phyloP scores from a whole-genome alignment of 2,329 filamentous ascomycete genomes.

The Plenodomus lindquistii region DNA sequence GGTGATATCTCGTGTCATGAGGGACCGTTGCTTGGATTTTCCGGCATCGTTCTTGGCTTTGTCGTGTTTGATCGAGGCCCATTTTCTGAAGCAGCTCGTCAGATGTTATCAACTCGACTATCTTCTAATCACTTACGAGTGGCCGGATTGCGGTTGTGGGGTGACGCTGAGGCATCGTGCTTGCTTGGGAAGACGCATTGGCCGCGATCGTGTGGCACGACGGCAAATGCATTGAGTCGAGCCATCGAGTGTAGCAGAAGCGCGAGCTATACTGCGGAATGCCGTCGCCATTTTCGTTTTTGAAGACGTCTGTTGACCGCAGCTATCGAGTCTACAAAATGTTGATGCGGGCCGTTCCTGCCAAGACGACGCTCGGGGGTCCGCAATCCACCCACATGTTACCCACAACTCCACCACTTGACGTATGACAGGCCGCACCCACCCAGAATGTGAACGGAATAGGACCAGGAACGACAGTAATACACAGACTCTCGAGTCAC shows the following conservation, averaged over 20 bases:
- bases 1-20: constrained; percentile 72
- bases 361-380: constrained; percentile 28
- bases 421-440: constrained; percentile 17
- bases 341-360: constrained; percentile 19
- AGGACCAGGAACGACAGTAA: neutral
- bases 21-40: constrained; percentile 72
- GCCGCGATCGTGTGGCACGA: constrained; percentile 9
- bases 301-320: neutral
- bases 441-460: constrained; percentile 18
- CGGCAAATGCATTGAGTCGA: constrained; percentile 25
- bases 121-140: constrained; percentile 30
- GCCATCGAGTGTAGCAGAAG: constrained; percentile 12
- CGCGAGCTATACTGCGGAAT: constrained; percentile 22
- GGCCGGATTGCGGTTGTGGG: constrained; percentile 34
- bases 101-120: neutral
- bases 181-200: constrained; percentile 18
- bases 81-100: constrained; percentile 63
- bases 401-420: constrained; percentile 23
- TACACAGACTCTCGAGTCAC: neutral
- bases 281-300: constrained; percentile 10
- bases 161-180: constrained; percentile 34
- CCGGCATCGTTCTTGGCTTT: constrained; percentile 84
- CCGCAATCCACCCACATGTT: constrained; percentile 23
- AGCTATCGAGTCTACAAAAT: constrained; percentile 23
- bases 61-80: constrained; percentile 95